Base-by-base conservation (phyloP, 768 basidiomycete genomes). In the Trametes sanguinea region DNA sequence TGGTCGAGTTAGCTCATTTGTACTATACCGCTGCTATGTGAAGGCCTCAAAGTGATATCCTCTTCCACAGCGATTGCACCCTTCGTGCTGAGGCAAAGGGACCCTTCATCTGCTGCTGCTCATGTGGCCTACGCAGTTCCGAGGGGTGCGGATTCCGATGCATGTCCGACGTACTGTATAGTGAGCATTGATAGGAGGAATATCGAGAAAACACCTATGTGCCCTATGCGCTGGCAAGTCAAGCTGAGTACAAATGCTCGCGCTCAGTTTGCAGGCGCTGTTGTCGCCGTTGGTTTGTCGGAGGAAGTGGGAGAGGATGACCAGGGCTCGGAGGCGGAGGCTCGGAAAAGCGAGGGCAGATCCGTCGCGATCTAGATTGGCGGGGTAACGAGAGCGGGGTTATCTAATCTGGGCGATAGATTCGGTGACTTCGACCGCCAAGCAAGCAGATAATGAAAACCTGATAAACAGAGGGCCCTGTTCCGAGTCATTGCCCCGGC, bases 401-500 rank as follows among this genome's bases (percentile, higher is more conserved):
- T 57, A 64, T 64, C 63, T 64, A 60, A 64, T 64, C 63, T 64
- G 32, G 44, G 40, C 50, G 40, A 32, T 50, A 50, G 42, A 43
- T 50, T 50, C 30, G 48, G 13, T 32, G 30, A 8, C 42, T 5
- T 47, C 44, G n/a, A 10, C 48, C 47, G 50, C n/a, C 46, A 37
- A 30, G 47, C 8, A 29, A 14, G 17, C 30, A 50, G 11, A 7
- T 22, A 32, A 37, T 32, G 39, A 47, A 54, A 51, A 53, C 45
- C 51, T 61, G 64, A 65, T 58, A 61, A 60, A 61, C 60, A 22
- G 50, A 29, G 27, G 22, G 8, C 43, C 30, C 50, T 44, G 60
- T 54, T 57, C 64, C 64, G 64, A 65, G 64, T 61, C 60, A 61
- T 61, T 61, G 33, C 53, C 44, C 45, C 56, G 30, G 43, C 45